These are phyloP conservation scores for Lotmaria passim DNA, from an alignment of 208 protist species.

Conservation along the genomic window DNA sequence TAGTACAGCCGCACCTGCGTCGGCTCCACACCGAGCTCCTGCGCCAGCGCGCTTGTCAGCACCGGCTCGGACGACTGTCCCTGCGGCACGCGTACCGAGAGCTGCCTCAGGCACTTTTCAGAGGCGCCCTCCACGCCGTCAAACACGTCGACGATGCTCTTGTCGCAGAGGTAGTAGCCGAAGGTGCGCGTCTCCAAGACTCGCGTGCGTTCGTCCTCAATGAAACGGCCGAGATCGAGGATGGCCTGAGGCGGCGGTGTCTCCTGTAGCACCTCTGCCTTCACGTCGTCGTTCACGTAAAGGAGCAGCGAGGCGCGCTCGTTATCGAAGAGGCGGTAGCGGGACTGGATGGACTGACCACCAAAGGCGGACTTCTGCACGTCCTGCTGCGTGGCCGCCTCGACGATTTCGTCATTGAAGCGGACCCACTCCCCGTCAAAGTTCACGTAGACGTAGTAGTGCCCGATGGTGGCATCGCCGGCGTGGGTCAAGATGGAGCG, in stretches of 20 bases:
- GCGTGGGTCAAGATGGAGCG: conserved; percentile 86
- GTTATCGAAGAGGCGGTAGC: conserved; percentile 56
- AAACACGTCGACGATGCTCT: conserved; percentile 44
- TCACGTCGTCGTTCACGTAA: conserved; percentile 64
- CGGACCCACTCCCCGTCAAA: conserved; percentile 67
- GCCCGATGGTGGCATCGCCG: conserved; percentile 75
- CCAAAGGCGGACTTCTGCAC: conserved; percentile 71
- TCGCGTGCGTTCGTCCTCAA: conserved; percentile 39
- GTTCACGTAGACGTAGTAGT: conserved; percentile 90
- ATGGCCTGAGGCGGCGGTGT: conserved; percentile 36
- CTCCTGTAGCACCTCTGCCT: conserved; percentile 40
- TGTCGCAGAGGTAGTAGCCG: conserved; percentile 45
- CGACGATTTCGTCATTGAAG: conserved; percentile 84
- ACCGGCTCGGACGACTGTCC: conserved; percentile 24
- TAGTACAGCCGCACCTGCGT: conserved; percentile 44
- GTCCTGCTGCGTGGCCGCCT: conserved; percentile 41
- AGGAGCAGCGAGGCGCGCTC: conserved; percentile 77
- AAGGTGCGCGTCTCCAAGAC: conserved; percentile 25
- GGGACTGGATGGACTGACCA: conserved; percentile 37
- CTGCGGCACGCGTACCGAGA: conserved; percentile 30
- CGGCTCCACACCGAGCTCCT: conserved; percentile 32
- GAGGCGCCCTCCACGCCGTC: conserved; percentile 42
- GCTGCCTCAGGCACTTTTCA: conserved; percentile 17
- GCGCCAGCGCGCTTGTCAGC: conserved; percentile 34
- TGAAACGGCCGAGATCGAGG: conserved; percentile 36